Conservation (phyloP, 2,329 filamentous ascomycete species). For the Diaporthe citri region DNA sequence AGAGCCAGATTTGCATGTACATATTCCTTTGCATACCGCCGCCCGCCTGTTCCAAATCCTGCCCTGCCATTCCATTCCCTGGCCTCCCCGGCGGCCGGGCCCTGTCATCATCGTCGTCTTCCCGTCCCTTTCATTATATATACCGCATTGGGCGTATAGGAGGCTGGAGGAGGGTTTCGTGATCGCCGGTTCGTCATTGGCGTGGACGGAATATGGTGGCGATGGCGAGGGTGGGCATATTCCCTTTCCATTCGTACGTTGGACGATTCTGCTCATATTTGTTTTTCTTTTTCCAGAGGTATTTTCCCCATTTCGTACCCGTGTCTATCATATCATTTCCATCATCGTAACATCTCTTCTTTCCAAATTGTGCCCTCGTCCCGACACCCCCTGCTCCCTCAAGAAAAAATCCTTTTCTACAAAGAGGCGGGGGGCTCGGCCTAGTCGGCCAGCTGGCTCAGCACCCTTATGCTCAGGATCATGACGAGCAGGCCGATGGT, state of each 20-base stretch:
- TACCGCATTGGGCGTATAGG: background rate
- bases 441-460: conserved; percentile 70
- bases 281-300: background rate
- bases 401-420: background rate
- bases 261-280: background rate
- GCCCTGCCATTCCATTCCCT: background rate
- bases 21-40: background rate
- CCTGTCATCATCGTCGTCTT: background rate
- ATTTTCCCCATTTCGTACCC: background rate
- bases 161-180: background rate
- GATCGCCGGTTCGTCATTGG: background rate
- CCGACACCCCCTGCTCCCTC: background rate
- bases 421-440: too few species aligned
- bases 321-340: conserved; percentile 23
- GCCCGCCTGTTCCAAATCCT: background rate
- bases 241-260: background rate
- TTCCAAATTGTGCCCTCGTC: background rate
- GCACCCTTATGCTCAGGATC: conserved; percentile 91
- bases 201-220: background rate
- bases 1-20: conserved; percentile 27
- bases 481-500: conserved; percentile 96
- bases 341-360: conserved; percentile 5
- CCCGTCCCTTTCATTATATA: conserved; percentile 24
- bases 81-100: background rate
- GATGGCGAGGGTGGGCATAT: background rate